Evolutionary conservation across 2,329 filamentous ascomycete genomes (phyloP).

Genomic region (Epichloe sylvatica): DNA sequence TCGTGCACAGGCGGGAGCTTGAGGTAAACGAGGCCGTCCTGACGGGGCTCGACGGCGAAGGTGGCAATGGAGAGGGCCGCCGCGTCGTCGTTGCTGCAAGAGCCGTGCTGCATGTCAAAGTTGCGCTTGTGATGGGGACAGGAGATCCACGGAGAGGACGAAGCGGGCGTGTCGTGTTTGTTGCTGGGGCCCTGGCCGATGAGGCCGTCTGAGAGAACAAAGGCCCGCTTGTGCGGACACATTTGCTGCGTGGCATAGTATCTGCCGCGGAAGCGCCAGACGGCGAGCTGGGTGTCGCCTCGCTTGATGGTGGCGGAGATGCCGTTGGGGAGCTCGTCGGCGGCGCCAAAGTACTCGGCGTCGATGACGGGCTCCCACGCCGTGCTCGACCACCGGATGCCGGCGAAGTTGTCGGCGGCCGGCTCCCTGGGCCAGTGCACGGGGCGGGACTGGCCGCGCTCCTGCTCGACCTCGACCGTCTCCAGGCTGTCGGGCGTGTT

Average conservation of each 20-base stretch:
- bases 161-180: slow-evolving; percentile 14
- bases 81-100: slow-evolving; percentile 67
- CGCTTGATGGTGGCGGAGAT: slow-evolving; percentile 68
- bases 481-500: slow-evolving; percentile 64
- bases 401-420: slow-evolving; percentile 57
- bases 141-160: slow-evolving; percentile 55
- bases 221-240: slow-evolving; percentile 85
- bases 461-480: slow-evolving; percentile 54
- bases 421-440: slow-evolving; percentile 65
- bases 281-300: slow-evolving; percentile 75
- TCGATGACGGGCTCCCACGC: slow-evolving; percentile 71
- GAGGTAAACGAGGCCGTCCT: slow-evolving; percentile 65
- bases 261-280: slow-evolving; percentile 68
- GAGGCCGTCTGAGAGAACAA: slow-evolving; percentile 75
- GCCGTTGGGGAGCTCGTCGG: slow-evolving; percentile 52
- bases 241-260: slow-evolving; percentile 87
- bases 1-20: slow-evolving; percentile 69
- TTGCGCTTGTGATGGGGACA: slow-evolving; percentile 87
- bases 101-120: slow-evolving; percentile 59
- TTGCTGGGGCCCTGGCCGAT: slow-evolving; percentile 48
- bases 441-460: slow-evolving; percentile 60
- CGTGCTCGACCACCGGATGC: slow-evolving; percentile 46
- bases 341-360: slow-evolving; percentile 51
- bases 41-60: slow-evolving; percentile 60
- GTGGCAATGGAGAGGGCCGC: slow-evolving; percentile 64